Base-by-base conservation (phyloP, 1,284 basidiomycete genomes). In the Spongiforma sp. region DNA sequence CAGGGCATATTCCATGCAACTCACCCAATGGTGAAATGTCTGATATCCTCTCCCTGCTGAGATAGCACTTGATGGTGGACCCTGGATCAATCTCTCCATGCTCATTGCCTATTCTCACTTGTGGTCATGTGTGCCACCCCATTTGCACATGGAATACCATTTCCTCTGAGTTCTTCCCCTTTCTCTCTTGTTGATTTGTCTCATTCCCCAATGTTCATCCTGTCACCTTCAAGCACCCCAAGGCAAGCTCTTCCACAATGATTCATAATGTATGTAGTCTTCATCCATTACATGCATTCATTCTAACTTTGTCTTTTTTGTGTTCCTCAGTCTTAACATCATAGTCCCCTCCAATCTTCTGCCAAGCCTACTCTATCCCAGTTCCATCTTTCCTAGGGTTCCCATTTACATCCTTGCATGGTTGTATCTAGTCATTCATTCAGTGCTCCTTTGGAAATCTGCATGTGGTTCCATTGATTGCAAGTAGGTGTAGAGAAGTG, bases 401-500 rank as follows among this genome's bases (percentile, higher is more conserved):
- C 62, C 7, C 60, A 67, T 5, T 19, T 60, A 36, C 72, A 63
- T 19, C n/a, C 8, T 37, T 59, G 1, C 68, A 57, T 21, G 30
- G 59, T 30, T 65, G 68, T 8, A 72, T 69, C 8, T 64, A 65
- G 17, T 75, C 69, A 1, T 57, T 65, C 28, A 68, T 73, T 28
- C 66, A 74, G 2, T 72, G 62, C 32, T 67, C 70, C n/a, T 58
- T 65, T 63, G 62, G 39, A 26, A 62, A 52, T 14, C 26, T 60
- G 6, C 36, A 50, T 41, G 32, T 39, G 11, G 24, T 33, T 19
- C 52, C 3, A 34, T 5, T 19, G 33, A 34, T 0, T 52, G 54
- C 30, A 17, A 37, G 3, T 54, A 93, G 75, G 89, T 93, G 81
- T 89, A 89, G 1, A 93, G 93, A 73, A 91, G 91, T 24, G 86